Percentiles rank a stretch among this genome's conserved stretches.
phyloP scores from a whole-genome alignment of 768 basidiomycete genomes.

The Naganishia vishniacii region DNA sequence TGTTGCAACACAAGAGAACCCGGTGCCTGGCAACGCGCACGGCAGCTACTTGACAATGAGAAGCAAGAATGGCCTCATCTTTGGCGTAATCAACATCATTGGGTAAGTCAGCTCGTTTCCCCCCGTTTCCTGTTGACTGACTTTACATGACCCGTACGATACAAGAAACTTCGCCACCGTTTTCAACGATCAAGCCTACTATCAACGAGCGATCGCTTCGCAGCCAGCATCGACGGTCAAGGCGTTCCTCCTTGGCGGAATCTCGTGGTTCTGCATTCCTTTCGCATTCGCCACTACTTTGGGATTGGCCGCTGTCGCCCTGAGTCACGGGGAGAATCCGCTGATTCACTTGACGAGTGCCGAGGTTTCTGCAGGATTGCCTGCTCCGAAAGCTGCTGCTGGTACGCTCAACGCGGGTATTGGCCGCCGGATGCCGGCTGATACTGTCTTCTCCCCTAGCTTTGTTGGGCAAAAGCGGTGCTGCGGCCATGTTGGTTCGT shows the following conservation, averaged over 20 bases:
- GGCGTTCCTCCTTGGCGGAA: conserved; percentile 79
- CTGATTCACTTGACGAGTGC: conserved; percentile 53
- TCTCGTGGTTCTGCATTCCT: conserved; percentile 88
- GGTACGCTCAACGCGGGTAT: background rate
- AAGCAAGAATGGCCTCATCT: conserved; percentile 69
- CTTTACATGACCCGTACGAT: too few species aligned
- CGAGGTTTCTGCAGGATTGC: conserved; percentile 83
- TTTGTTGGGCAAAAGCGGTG: conserved; percentile 72
- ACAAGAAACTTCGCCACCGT: conserved; percentile 49
- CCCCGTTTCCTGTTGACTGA: background rate
- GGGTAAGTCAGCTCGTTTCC: conserved; percentile 54
- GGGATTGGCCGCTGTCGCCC: conserved; percentile 79
- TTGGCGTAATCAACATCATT: conserved; percentile 78
- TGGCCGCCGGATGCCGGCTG: too few species aligned
- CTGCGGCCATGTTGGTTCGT: conserved; percentile 56
- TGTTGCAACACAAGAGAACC: conserved; percentile 55
- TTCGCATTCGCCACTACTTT: conserved; percentile 78
- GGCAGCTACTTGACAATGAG: conserved; percentile 81
- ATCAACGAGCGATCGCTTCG: conserved; percentile 67
- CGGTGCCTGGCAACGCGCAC: conserved; percentile 73
- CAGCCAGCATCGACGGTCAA: conserved; percentile 78
- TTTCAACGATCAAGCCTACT: conserved; percentile 64
- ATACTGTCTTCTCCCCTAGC: conserved; percentile 50
- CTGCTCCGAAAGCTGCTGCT: conserved; percentile 50
- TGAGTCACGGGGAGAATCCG: conserved; percentile 55